A percentile compares a stretch with the other conserved stretches of the same genome.
Evolutionary conservation across 495 filamentous ascomycete species (phyloP).

Genomic region (Penicillium ucsense): DNA sequence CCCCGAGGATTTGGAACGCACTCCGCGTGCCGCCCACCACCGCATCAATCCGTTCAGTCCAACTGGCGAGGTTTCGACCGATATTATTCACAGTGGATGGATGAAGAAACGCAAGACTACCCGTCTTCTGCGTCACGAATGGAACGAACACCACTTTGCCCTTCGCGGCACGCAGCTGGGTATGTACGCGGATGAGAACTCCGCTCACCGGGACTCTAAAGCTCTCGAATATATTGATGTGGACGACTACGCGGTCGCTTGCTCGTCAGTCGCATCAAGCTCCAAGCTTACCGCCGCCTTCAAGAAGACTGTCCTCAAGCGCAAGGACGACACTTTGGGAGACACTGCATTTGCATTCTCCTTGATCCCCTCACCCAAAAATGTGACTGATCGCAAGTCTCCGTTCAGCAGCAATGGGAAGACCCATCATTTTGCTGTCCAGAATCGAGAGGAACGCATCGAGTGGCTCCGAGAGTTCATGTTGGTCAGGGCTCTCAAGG

Average conservation of each 20-base stretch:
- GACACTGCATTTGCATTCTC: constrained; percentile 80
- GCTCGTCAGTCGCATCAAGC: constrained; percentile 59
- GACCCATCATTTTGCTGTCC: constrained; percentile 91
- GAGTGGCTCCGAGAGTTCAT: constrained; percentile 98
- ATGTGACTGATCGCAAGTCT: constrained; percentile 40
- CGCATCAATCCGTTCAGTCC: constrained; percentile 15
- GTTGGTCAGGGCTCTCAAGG: constrained; percentile 79
- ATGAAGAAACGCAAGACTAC: constrained; percentile 97
- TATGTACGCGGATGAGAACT: constrained; percentile 62
- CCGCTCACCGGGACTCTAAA: constrained; percentile 29
- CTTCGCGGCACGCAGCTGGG: constrained; percentile 74
- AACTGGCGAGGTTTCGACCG: constrained; percentile 5
- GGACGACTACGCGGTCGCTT: constrained; percentile 90
- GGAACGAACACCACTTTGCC: constrained; percentile 82
- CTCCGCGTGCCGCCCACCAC: constrained; percentile 17
- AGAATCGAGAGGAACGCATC: constrained; percentile 76
- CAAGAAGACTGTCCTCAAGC: constrained; percentile 68
- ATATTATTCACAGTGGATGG: constrained; percentile 61
- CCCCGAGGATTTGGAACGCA: constrained; percentile 18
- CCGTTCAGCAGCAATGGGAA: constrained; percentile 44
- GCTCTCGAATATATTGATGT: constrained; percentile 84
- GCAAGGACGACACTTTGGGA: constrained; percentile 36
- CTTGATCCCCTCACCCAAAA: constrained; percentile 61
- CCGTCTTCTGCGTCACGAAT: constrained; percentile 81
- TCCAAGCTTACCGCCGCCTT: constrained; percentile 81